These are phyloP conservation scores for Cyphellophora europaea DNA, from an alignment of 2,329 filamentous ascomycete species.

Conservation along the genomic window DNA sequence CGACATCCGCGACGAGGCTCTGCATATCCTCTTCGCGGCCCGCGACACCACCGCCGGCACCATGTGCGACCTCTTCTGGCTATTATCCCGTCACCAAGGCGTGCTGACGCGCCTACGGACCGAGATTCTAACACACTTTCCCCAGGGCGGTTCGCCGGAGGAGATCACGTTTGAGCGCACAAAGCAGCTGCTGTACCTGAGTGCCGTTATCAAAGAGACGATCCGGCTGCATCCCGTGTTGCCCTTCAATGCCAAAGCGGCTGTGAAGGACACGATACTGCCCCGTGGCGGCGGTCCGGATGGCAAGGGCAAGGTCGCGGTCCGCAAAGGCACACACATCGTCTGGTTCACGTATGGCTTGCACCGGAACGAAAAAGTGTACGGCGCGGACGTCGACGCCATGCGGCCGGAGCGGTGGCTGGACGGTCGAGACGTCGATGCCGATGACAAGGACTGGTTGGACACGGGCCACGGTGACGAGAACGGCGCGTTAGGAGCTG, in stretches of 20 bases:
- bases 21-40: neutral
- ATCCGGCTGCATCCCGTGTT: slow-evolving; percentile 13
- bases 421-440: too few relatives aligned
- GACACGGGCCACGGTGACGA: too few relatives aligned
- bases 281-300: neutral
- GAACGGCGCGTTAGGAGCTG: too few relatives aligned
- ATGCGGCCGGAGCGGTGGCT: neutral
- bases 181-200: too few relatives aligned
- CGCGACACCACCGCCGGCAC: neutral
- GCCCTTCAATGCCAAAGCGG: neutral
- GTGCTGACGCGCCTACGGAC: neutral
- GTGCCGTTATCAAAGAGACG: slow-evolving; percentile 11
- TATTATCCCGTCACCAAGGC: neutral
- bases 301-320: neutral
- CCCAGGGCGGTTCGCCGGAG: neutral
- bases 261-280: neutral
- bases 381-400: neutral
- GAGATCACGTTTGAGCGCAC: neutral
- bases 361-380: neutral
- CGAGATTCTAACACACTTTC: too few relatives aligned
- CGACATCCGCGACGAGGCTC: neutral
- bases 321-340: neutral
- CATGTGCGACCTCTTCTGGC: neutral
- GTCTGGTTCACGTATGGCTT: neutral
- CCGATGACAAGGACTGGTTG: too few relatives aligned